Evolutionary conservation across 331 rosid species (phyloP), one percentile per base, ranked within the genome.

Genomic region (Prunus yedoensis): DNA sequence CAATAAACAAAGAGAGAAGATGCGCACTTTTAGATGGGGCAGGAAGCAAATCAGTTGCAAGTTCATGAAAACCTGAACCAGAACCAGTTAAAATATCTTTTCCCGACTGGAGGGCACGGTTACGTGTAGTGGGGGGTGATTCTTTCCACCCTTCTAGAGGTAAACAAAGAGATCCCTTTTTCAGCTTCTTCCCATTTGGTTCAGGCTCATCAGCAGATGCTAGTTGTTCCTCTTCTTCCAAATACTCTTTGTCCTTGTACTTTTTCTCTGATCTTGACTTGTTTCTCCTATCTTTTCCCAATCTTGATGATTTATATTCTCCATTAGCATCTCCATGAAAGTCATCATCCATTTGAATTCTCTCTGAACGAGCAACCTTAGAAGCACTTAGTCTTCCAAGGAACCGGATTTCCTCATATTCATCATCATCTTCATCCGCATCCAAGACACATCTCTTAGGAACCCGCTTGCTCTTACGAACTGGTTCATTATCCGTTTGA

Each of bases 161-260:
- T 18, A 77, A 23, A 68, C 66, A 76, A 67, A 74, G 71, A 41
- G 83, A 84, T 21, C 68, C 87, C 75, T 35, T 86, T 72, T 79
- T 88, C 78, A 60, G 61, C 81, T 78, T 90, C 82, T 78, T 86
- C 74, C 79, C 73, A 41, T 75, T 79, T 11, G 70, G 56, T 50
- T 79, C 80, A 76, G 68, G 79, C 49, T 83, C 83, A 25, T 81
- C 85, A 27, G 86, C 86, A 62, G 87, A 84, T 70, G 71, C 53
- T 3, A 59, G 59, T 18, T 74, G 88, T 74, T 81, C 85, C 72
- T 85, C 88, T 58, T 77, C 89, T 62, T 61, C 87, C 83, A 74
- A 73, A 57, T 84, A 88, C 47, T 84, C 85, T 25, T 14, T 68
- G 68, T 86, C 87, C 59, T 75, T 76, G 8, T 51, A 69, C 54